Percentiles rank a stretch among this genome's conserved stretches.
phyloP scores from a whole-genome alignment of 495 filamentous ascomycete species.

The Margaritispora aquatica region DNA sequence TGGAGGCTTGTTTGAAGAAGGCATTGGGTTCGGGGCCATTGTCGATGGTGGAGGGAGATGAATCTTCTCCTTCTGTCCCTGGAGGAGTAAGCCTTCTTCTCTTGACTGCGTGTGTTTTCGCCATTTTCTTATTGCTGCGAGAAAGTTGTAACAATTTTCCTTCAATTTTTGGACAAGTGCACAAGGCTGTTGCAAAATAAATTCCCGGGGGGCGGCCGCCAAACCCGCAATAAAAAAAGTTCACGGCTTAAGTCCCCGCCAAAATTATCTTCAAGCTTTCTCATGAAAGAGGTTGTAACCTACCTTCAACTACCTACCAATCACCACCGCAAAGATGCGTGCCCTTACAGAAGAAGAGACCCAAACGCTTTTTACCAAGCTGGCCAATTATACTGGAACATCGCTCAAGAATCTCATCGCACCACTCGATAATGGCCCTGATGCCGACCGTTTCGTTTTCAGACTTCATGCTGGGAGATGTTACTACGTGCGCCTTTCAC shows the following conservation, averaged over 20 bases:
- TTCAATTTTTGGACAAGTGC: constrained; percentile 5
- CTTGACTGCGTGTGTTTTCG: constrained; percentile 42
- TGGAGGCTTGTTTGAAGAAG: constrained; percentile 27
- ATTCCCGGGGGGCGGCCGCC: constrained; percentile 15
- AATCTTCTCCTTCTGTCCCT: constrained; percentile 31
- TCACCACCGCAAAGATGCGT: constrained; percentile 46
- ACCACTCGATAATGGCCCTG: constrained; percentile 53
- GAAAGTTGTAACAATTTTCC: constrained; percentile 38
- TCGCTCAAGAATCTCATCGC: constrained; percentile 77
- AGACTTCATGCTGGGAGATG: constrained; percentile 72
- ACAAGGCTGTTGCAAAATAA: background rate
- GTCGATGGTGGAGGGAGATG: constrained; percentile 28
- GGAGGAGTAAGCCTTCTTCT: constrained; percentile 50
- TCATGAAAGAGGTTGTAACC: too few species aligned
- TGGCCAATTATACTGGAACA: constrained; percentile 75
- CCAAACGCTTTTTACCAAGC: constrained; percentile 69
- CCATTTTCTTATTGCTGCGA: constrained; percentile 37
- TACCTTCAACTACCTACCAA: background rate
- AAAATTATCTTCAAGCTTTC: constrained; percentile 13
- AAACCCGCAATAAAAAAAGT: constrained; percentile 21
- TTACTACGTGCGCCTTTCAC: constrained; percentile 79
- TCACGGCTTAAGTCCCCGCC: constrained; percentile 26
- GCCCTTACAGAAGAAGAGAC: constrained; percentile 69
- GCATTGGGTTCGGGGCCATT: constrained; percentile 22
- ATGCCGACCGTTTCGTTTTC: constrained; percentile 75